Conservation (phyloP, 139 green algal species). For the Closterium sp. region DNA sequence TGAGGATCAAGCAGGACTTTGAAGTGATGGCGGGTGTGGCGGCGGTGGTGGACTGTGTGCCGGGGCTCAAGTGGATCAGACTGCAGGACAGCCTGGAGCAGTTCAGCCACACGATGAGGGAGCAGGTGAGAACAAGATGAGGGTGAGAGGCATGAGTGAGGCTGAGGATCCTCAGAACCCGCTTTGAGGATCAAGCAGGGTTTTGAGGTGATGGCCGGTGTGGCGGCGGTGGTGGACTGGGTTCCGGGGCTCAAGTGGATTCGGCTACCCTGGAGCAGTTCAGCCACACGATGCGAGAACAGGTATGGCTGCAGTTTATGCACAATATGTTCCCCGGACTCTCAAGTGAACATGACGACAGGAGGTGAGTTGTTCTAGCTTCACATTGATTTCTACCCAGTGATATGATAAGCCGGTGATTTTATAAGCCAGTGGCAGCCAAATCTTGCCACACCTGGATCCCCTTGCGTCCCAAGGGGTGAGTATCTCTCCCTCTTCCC, state of each 20-base stretch:
- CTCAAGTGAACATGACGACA: too few species aligned
- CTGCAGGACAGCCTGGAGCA: constrained; percentile 51
- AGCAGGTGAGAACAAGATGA: constrained; percentile 59
- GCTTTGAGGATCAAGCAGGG: constrained; percentile 43
- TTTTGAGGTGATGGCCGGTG: constrained; percentile 46
- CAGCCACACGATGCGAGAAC: constrained; percentile 59
- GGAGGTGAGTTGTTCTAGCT: too few species aligned
- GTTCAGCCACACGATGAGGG: constrained; percentile 59
- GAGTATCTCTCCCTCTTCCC: too few species aligned
- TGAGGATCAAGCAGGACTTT: constrained; percentile 51
- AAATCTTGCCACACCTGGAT: too few species aligned
- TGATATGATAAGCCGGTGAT: too few species aligned
- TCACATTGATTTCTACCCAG: constrained; percentile 41
- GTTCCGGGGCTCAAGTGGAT: constrained; percentile 35
- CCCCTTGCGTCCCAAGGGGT: too few species aligned
- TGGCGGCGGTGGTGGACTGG: constrained; percentile 25
- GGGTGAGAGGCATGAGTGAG: not conserved
- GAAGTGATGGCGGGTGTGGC: constrained; percentile 48
- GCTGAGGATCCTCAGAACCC: constrained; percentile 36
- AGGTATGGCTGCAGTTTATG: constrained; percentile 70
- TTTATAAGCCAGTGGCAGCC: too few species aligned
- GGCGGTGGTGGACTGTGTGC: constrained; percentile 28
- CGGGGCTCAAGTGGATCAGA: constrained; percentile 37
- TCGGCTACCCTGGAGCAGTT: constrained; percentile 52
- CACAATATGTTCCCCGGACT: too few species aligned